Conservation (phyloP, 148 eudicot species). For the Spergularia bocconei region DNA sequence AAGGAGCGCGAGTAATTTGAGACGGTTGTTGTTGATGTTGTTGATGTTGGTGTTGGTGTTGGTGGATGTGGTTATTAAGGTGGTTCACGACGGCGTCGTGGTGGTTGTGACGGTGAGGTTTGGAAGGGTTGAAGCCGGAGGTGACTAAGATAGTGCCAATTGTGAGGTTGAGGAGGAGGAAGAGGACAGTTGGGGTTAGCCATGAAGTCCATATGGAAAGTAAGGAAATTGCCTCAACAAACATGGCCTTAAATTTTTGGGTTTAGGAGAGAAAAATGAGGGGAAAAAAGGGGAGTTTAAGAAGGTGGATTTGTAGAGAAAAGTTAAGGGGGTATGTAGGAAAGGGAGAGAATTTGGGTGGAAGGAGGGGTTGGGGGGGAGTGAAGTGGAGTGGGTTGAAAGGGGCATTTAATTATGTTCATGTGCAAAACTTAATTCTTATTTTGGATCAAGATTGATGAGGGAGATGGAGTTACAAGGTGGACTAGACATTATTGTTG, state of each 20-base stretch:
- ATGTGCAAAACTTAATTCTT: too few relatives aligned
- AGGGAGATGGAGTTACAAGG: too few relatives aligned
- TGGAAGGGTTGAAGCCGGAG: constrained; percentile 39
- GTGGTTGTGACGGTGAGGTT: constrained; percentile 18
- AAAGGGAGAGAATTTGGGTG: not conserved
- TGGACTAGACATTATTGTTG: too few relatives aligned
- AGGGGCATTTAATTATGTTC: constrained; percentile 8
- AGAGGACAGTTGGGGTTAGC: constrained; percentile 74
- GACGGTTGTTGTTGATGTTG: constrained; percentile 9
- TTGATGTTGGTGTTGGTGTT: constrained; percentile 16
- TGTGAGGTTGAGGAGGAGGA: constrained; percentile 68
- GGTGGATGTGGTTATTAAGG: not conserved
- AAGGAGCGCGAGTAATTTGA: constrained; percentile 40
- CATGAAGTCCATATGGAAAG: constrained; percentile 76
- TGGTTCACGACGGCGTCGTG: constrained; percentile 9
- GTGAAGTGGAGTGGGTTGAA: constrained; percentile 24
- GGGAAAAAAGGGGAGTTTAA: not conserved
- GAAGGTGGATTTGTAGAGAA: not conserved
- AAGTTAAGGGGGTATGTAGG: not conserved
- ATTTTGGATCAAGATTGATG: too few relatives aligned
- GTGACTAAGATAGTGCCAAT: constrained; percentile 70
- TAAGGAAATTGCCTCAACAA: constrained; percentile 48
- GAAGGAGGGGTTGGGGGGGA: not conserved
- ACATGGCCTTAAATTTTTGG: constrained; percentile 33
- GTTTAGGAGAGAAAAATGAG: not conserved